Evolutionary conservation across 495 filamentous ascomycete species (phyloP), one percentile per base, ranked within the genome.

Genomic region (Penicillium waksmanii): DNA sequence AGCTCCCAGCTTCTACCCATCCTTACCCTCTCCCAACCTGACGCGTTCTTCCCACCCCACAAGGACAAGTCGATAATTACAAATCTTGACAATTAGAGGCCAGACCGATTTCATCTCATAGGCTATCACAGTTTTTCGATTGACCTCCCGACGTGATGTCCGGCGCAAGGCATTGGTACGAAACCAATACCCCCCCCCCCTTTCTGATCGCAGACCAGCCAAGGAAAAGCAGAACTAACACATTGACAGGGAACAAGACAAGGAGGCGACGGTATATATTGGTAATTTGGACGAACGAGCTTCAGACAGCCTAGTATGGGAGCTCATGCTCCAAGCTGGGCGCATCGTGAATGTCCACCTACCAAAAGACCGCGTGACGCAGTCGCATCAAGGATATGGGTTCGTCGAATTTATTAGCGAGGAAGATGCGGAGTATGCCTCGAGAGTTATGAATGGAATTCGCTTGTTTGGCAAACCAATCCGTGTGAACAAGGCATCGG

Each of bases 401-500:
- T 99, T 99, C 71, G 94, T 99, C 69, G 95, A 98, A 72, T 98
- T 97, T 72, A 93, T 91, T 66, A 93, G 88, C 59, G 94, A 97
- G 68, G 91, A 93, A 66, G 94, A 97, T 73, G 95, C 95, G 56
- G 95, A 98, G 69, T 99, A 99, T 77, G 95, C 95, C 10, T 90
- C 93, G 53, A 89, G 93, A 66, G 91, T 97, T 55, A 96, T 98
- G 89, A 99, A 99, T 72, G 89, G 93, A 60, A 89, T 98, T 55
- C 87, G 93, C 36, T 76, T 99, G 38, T 96, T 89, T 74, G 93
- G 93, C 49, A 98, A 98, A 74, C 91, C 93, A 2, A 92, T 99
- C 61, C 87, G 95, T 51, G 95, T 98, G 57, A 99, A 99, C 79
- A 99, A 98, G 76, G 90, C 90, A 13, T 90, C 86, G 21, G 95